phyloP scores from a whole-genome alignment of 257 asterid species.

The Scutellaria barbata region DNA sequence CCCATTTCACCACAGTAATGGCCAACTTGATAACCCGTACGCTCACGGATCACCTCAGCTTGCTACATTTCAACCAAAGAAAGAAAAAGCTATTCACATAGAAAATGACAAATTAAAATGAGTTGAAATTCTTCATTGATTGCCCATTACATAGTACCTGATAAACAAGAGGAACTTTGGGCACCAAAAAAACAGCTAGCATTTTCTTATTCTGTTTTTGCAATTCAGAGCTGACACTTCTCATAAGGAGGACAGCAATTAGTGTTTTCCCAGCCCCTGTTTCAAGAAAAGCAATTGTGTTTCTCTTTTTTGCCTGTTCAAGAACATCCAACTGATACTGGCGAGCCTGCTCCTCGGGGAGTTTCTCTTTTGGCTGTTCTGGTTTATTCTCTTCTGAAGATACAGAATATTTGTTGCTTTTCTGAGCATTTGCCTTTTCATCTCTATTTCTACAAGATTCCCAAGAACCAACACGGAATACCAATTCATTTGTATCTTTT shows the following conservation, averaged over 20 bases:
- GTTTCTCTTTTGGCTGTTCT: slow-evolving; percentile 59
- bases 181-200: slow-evolving; percentile 95
- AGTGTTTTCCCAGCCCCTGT: slow-evolving; percentile 99
- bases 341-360: slow-evolving; percentile 91
- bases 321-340: slow-evolving; percentile 95
- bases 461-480: slow-evolving; percentile 82
- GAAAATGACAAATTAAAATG: slow-evolving; percentile 27
- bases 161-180: slow-evolving; percentile 98
- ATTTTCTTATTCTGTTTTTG: slow-evolving; percentile 73
- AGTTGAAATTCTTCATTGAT: slow-evolving; percentile 18
- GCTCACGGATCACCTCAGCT: slow-evolving; percentile 97
- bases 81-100: slow-evolving; percentile 21
- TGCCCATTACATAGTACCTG: slow-evolving; percentile 61
- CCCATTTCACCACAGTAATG: slow-evolving; percentile 99
- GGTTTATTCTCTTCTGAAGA: slow-evolving; percentile 53
- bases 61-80: slow-evolving; percentile 60
- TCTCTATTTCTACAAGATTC: slow-evolving; percentile 66
- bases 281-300: slow-evolving; percentile 96
- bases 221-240: slow-evolving; percentile 71
- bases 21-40: slow-evolving; percentile 90
- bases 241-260: slow-evolving; percentile 91
- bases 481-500: slow-evolving; percentile 73
- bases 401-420: slow-evolving; percentile 41
- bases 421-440: slow-evolving; percentile 51
- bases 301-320: slow-evolving; percentile 90